Evolutionary conservation across 768 basidiomycete species (phyloP).

Genomic region (Trametopsis cervina): DNA sequence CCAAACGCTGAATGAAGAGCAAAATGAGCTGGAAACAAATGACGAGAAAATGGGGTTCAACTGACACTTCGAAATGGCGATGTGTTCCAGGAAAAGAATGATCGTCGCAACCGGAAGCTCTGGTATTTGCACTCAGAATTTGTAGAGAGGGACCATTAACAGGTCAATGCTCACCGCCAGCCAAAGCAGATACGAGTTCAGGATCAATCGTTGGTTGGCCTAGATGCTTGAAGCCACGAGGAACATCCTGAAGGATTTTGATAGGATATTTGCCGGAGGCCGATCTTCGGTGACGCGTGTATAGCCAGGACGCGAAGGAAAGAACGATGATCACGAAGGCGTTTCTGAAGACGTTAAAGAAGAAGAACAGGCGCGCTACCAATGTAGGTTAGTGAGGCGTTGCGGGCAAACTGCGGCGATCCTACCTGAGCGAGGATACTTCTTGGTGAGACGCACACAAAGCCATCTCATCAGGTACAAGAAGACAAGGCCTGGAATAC

Average conservation of each 20-base stretch:
- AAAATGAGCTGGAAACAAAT: not conserved
- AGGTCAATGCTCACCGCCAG: conserved; percentile 13
- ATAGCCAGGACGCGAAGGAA: conserved; percentile 82
- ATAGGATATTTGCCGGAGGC: conserved; percentile 67
- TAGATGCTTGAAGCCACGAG: conserved; percentile 66
- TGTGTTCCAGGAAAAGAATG: conserved; percentile 87
- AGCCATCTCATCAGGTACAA: conserved; percentile 64
- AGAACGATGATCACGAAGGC: conserved; percentile 84
- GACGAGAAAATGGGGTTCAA: conserved; percentile 5
- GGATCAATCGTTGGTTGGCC: conserved; percentile 38
- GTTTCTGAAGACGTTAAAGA: conserved; percentile 65
- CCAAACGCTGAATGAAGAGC: conserved; percentile 65
- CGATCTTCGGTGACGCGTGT: conserved; percentile 53
- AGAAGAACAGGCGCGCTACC: conserved; percentile 65
- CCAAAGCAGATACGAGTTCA: conserved; percentile 56
- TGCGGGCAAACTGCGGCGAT: not conserved
- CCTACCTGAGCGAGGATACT: conserved; percentile 56
- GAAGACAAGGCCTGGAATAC: conserved; percentile 61
- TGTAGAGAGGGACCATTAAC: not conserved
- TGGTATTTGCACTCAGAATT: conserved; percentile 17
- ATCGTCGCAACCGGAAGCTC: conserved; percentile 81
- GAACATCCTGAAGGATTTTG: conserved; percentile 76
- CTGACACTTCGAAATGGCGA: conserved; percentile 87
- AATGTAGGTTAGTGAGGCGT: not conserved
- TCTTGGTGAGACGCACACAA: conserved; percentile 43